A percentile compares a stretch with the other conserved stretches of the same genome.
Conservation (phyloP, 331 rosid genomes). For the Acacia pycnantha region DNA sequence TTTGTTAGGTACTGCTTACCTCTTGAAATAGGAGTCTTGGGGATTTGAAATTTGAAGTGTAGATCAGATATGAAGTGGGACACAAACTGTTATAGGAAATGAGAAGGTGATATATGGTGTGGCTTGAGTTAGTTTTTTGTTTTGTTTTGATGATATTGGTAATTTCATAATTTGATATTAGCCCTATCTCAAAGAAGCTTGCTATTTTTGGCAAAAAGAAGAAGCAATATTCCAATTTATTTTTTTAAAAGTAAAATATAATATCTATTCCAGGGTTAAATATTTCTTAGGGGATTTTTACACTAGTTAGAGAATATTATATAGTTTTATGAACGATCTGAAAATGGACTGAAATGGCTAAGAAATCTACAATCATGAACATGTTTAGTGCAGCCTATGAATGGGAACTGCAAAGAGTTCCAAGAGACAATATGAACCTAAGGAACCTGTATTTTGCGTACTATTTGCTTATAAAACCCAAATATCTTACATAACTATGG, state of each 20-base stretch:
- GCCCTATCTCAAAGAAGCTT: background rate
- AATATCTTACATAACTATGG: background rate
- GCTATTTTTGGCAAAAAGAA: background rate
- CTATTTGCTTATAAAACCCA: background rate
- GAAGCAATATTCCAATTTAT: background rate
- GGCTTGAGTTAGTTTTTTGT: background rate
- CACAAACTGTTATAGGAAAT: background rate
- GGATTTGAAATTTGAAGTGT: background rate
- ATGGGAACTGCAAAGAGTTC: background rate
- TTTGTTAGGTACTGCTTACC: background rate
- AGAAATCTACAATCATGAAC: background rate
- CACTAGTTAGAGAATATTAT: background rate
- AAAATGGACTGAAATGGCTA: background rate
- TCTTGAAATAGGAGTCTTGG: background rate
- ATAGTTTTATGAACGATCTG: background rate
- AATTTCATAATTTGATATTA: background rate
- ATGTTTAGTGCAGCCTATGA: background rate
- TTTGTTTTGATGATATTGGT: background rate
- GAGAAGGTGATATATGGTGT: background rate
- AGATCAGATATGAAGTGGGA: background rate
- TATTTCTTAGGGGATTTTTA: background rate
- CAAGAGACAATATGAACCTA: background rate
- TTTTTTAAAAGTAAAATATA: background rate
- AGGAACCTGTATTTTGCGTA: background rate
- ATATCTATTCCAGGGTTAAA: background rate